phyloP scores from a whole-genome alignment of 73 alveolate species.

The Tetrahymena malaccensis region DNA sequence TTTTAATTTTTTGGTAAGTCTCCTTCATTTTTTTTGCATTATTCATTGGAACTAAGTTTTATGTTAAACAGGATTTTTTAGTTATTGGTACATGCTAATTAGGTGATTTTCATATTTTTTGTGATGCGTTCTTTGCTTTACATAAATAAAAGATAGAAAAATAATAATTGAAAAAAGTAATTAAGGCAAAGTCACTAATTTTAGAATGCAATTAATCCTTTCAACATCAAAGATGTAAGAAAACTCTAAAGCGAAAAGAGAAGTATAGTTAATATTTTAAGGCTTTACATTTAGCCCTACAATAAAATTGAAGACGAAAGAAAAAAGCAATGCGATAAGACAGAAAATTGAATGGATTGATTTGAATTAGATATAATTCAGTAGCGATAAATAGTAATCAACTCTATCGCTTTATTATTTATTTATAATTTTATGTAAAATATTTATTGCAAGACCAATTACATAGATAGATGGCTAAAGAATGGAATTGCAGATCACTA shows the following conservation, averaged over 20 bases:
- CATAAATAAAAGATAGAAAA: neutral
- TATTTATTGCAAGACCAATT: neutral
- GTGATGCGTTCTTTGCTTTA: neutral
- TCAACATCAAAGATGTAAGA: neutral
- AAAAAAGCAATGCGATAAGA: neutral
- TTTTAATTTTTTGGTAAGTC: no score
- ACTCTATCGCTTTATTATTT: neutral
- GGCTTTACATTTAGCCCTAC: neutral
- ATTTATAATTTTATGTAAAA: neutral
- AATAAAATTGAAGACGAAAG: neutral
- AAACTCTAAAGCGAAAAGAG: neutral
- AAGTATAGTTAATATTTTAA: neutral
- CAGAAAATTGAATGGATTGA: neutral
- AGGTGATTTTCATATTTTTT: neutral
- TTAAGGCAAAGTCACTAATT: neutral
- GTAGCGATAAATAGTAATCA: neutral
- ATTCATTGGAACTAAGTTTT: neutral
- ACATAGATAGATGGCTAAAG: neutral
- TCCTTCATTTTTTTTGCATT: no score
- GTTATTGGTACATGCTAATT: neutral
- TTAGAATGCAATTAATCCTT: neutral
- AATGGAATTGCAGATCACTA: neutral
- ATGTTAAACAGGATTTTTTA: neutral
- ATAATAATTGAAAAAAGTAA: neutral
- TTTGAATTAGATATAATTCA: neutral